Evolutionary conservation across 805 yeast genomes (phyloP), one percentile per base, ranked within the genome.

Genomic region (Candida montana): DNA sequence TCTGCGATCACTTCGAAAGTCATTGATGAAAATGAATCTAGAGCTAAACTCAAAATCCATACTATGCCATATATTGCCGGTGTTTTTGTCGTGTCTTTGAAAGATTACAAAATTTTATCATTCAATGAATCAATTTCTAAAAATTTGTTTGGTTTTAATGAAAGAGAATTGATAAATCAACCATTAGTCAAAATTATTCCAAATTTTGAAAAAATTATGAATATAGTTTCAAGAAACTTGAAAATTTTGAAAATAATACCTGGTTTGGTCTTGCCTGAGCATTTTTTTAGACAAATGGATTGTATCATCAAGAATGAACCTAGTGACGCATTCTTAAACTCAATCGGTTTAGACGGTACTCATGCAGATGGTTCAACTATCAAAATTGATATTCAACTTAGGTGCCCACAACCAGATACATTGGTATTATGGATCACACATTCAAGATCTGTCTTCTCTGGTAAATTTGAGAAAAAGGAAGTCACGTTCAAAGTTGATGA

Each of bases 201-300:
- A 6, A 64, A 71, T 15, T 87, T 88, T 53, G 56, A 72, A 2
- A 59, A 62, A 13, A 54, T 68, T 7, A 57, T 70, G 38, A 47
- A 53, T 5, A 59, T 52, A 32, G 58, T 67, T 17, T 38, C 39
- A 13, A 45, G 38, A 7, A 65, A 71, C 26, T 66, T 68, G 48
- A 67, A 72, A 21, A 54, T 63, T 16, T 46, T 75, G 46, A 62
- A 58, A 42, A 55, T 70, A 13, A 47, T 63, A 26, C 76, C 83
- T 0, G 96, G 96, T 1, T 63, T 86, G 38, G 96, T 90, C 0
- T 65, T 90, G 11, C 95, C 97, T 0, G 98, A 90, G 60, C 96
- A 89, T 62, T 83, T 84, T 57, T 89, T 91, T 64, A 73, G 97
- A 47, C 79, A 81, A 49, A 70, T 78, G 67, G 72, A 40, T 49